These are phyloP conservation scores for Colletotrichum theobromicola DNA, from an alignment of 2,329 filamentous ascomycete species.

Conservation along the genomic window DNA sequence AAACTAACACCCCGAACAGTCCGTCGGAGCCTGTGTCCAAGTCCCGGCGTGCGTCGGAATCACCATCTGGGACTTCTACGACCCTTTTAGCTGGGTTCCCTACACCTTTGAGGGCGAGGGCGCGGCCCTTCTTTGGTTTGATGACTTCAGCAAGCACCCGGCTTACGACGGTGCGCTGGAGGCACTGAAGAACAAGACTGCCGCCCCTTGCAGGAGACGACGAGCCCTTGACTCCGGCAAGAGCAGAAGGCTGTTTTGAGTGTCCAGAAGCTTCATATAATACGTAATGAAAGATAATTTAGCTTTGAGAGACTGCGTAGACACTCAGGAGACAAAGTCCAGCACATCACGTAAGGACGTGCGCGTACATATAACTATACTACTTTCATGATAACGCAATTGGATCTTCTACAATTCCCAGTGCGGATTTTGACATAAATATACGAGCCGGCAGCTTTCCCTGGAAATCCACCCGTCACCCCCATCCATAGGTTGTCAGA, in stretches of 20 bases:
- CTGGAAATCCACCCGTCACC: neutral
- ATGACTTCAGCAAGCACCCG: constrained; percentile 45
- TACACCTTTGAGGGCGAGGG: constrained; percentile 44
- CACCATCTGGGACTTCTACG: constrained; percentile 41
- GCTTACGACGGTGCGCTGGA: constrained; percentile 43
- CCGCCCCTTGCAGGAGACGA: constrained; percentile 12
- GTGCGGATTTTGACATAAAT: fast-evolving
- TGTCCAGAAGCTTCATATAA: neutral
- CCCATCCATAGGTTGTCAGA: too few species aligned
- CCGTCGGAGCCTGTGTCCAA: constrained; percentile 33
- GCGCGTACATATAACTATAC: neutral
- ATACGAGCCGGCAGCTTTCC: neutral
- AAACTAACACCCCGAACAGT: neutral
- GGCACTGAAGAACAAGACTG: constrained; percentile 35
- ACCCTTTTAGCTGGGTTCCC: constrained; percentile 46
- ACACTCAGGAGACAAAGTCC: neutral
- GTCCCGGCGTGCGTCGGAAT: constrained; percentile 34
- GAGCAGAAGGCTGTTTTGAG: constrained; percentile 9
- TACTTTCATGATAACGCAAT: neutral
- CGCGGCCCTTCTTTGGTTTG: constrained; percentile 46
- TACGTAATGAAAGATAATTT: neutral
- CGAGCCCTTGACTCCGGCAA: neutral
- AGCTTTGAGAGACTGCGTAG: neutral
- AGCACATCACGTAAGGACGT: neutral
- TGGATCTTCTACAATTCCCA: fast-evolving